Evolutionary conservation across 345 rosid species (phyloP), one percentile per base, ranked within the genome.

Genomic region (Adansonia digitata): DNA sequence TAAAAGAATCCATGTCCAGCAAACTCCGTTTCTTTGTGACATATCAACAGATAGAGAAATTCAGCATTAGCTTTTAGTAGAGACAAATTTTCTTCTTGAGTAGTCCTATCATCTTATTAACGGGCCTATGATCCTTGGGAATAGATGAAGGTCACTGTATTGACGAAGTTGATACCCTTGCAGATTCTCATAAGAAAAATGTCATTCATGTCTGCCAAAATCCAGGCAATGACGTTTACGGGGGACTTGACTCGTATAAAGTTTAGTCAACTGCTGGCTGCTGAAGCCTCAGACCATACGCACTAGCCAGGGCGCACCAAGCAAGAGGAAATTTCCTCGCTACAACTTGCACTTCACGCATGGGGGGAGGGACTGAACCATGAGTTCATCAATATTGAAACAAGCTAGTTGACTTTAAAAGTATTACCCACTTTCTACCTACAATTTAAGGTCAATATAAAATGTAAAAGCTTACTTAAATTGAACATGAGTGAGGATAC

Each of bases 311-410:
- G n/a, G n/a, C 11, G 71, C 52, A 66, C 31, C 31, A 40, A 22
- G 34, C 52, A 22, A 22, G 29, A 15, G 26, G 46, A 52, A 71
- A 71, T 71, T 71, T 71, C 46, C 62, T 52, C 74, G 12, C 34
- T 48, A 35, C 61, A 53, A 37, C 48, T 37, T 52, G 74, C 45
- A 34, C 62, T 70, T 51, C 74, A 70, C 74, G 61, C 74, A 42
- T 68, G 40, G 37, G 20, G 55, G 20, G 35, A 67, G 26, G 53
- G 24, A 45, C 39, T 15, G 57, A 34, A 6, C 20, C 74, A 71
- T 20, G 29, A n/a, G 7, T 34, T 71, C 74, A 49, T 52, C 74
- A 20, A 71, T 52, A 71, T n/a, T 20, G 24, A 56, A 24, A 56
- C 20, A 53, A 18, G 55, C 67, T 62, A 18, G 43, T 53, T 75